phyloP scores from a whole-genome alignment of 805 yeast species.

The Cyberlindnera sargentensis region DNA sequence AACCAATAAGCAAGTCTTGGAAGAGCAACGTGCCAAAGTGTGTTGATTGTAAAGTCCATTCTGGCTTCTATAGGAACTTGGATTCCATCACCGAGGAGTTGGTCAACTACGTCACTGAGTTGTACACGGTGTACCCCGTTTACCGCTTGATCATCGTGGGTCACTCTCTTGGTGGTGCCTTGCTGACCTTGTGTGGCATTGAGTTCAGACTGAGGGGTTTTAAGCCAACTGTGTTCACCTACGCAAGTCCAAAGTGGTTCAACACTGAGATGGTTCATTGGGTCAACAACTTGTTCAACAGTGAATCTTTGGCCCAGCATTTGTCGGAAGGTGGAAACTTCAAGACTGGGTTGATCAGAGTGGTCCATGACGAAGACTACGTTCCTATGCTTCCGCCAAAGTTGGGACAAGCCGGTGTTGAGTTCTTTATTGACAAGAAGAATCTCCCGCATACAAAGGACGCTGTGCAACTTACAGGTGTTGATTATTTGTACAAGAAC shows the following conservation, averaged over 20 bases:
- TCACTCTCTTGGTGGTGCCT: conserved; percentile 74
- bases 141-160: conserved; percentile 54
- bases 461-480: conserved; percentile 13
- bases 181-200: conserved; percentile 55
- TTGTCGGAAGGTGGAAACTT: conserved; percentile 12
- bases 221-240: conserved; percentile 47
- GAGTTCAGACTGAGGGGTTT: conserved; percentile 53
- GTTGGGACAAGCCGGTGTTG: conserved; percentile 28
- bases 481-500: neutral
- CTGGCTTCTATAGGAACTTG: conserved; percentile 51
- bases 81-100: conserved; percentile 31
- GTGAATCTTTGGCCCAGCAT: conserved; percentile 22
- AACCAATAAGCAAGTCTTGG: neutral
- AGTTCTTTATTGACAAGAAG: conserved; percentile 26
- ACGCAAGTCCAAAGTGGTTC: conserved; percentile 64
- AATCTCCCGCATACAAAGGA: conserved; percentile 30
- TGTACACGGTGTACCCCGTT: conserved; percentile 35
- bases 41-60: conserved; percentile 50
- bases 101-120: conserved; percentile 24
- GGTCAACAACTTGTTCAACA: conserved; percentile 45
- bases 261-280: conserved; percentile 43
- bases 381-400: conserved; percentile 55
- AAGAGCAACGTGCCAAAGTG: conserved; percentile 27
- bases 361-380: conserved; percentile 50
- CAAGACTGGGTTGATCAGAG: conserved; percentile 40